These are phyloP conservation scores for Lyophyllum shimeji DNA, from an alignment of 768 basidiomycete genomes.

Conservation along the genomic window DNA sequence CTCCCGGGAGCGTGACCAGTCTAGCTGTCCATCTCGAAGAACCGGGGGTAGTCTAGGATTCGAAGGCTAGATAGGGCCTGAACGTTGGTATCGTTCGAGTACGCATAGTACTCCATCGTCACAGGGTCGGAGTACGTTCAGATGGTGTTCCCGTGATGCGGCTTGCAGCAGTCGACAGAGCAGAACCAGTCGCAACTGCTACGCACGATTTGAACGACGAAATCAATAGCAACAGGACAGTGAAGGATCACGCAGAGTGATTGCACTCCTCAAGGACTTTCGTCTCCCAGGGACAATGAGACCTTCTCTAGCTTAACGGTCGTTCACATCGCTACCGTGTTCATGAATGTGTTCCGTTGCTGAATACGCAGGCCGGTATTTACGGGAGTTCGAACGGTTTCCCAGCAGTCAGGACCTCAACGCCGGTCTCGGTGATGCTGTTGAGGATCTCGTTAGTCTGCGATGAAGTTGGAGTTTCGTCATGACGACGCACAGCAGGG, in stretches of 20 bases:
- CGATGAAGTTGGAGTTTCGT: not conserved
- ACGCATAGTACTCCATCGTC: no score
- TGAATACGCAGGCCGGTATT: not conserved
- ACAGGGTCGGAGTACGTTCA: no score
- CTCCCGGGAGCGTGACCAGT: not conserved
- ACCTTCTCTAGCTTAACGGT: not conserved
- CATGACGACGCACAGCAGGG: constrained; percentile 71
- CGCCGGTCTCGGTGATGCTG: constrained; percentile 90
- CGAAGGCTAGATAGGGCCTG: no score
- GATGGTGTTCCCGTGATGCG: constrained; percentile 63
- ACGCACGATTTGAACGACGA: constrained; percentile 72
- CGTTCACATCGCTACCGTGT: not conserved
- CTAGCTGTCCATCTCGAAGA: not conserved
- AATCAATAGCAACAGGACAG: constrained; percentile 37
- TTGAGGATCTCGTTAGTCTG: constrained; percentile 2
- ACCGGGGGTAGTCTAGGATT: no score
- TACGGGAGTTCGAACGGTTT: constrained; percentile 10
- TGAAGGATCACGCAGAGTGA: constrained; percentile 18
- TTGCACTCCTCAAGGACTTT: not conserved
- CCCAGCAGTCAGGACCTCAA: constrained; percentile 77
- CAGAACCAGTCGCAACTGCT: constrained; percentile 59
- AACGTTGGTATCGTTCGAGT: no score
- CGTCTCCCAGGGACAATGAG: not conserved
- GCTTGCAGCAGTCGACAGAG: constrained; percentile 57
- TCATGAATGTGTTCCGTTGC: not conserved